Evolutionary conservation across 1,284 basidiomycete species (phyloP).

Genomic region (Ustilago trichophora): DNA sequence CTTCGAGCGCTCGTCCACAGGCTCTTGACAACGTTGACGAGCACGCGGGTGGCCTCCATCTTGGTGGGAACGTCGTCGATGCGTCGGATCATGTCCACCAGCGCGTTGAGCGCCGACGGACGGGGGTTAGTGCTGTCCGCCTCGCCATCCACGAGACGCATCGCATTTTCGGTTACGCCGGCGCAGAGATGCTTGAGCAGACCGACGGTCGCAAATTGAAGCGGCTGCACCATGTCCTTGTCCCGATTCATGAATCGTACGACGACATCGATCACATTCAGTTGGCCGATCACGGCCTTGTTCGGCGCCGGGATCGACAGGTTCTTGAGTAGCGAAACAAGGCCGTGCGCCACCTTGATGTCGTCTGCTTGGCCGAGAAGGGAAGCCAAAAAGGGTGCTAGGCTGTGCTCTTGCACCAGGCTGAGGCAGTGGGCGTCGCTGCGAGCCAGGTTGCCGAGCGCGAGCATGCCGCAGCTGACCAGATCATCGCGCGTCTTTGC

Average conservation of each 20-base stretch:
- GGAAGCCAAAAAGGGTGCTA: constrained; percentile 49
- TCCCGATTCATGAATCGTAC: constrained; percentile 33
- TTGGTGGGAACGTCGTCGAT: constrained; percentile 83
- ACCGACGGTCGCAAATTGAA: constrained; percentile 87
- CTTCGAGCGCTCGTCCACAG: constrained; percentile 41
- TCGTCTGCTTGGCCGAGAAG: constrained; percentile 40
- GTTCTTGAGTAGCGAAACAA: constrained; percentile 56
- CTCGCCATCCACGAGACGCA: constrained; percentile 72
- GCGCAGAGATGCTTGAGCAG: constrained; percentile 87
- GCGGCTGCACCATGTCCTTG: constrained; percentile 68
- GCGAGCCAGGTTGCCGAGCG: constrained; percentile 81
- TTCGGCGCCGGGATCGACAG: constrained; percentile 56
- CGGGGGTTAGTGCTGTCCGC: too few relatives aligned
- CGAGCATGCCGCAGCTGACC: constrained; percentile 80
- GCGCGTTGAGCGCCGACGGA: constrained; percentile 72
- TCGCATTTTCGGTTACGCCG: constrained; percentile 69
- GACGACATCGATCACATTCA: constrained; percentile 31
- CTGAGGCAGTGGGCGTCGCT: constrained; percentile 56
- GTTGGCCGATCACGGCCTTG: constrained; percentile 44
- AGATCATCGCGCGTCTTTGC: constrained; percentile 75
- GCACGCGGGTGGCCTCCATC: constrained; percentile 86
- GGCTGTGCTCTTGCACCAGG: constrained; percentile 44
- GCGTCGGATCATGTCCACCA: constrained; percentile 79
- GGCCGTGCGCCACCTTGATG: constrained; percentile 54
- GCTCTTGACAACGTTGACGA: constrained; percentile 77